A percentile compares a stretch with the other conserved stretches of the same genome.
phyloP scores from a whole-genome alignment of 345 rosid species.

The Arabidopsis arenosa region DNA sequence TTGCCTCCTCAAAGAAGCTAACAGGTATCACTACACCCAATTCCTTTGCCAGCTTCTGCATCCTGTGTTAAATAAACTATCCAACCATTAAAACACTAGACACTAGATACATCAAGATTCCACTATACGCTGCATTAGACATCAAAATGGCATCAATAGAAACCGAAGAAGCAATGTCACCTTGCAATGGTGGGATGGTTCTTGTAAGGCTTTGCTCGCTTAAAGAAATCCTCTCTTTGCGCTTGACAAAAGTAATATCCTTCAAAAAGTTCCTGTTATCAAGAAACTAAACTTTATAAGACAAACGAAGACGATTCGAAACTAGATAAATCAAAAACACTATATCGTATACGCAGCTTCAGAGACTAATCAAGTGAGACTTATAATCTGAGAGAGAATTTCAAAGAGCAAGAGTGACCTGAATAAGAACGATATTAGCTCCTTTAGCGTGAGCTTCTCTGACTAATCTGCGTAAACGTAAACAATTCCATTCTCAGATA shows the following conservation, averaged over 20 bases:
- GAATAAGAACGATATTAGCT: slow-evolving; percentile 89
- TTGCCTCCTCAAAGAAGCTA: slow-evolving; percentile 97
- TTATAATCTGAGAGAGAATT: no score
- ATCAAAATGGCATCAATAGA: neutral
- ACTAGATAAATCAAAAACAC: neutral
- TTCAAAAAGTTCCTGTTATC: slow-evolving; percentile 87
- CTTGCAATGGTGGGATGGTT: slow-evolving; percentile 79
- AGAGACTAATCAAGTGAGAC: no score
- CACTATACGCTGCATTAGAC: neutral
- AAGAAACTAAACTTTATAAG: neutral
- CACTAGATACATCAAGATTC: neutral
- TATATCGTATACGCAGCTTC: no score
- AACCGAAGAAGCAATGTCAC: slow-evolving; percentile 41
- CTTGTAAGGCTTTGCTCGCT: slow-evolving; percentile 82
- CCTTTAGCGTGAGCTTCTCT: slow-evolving; percentile 55
- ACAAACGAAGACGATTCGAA: neutral
- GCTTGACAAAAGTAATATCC: slow-evolving; percentile 99
- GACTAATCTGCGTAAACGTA: slow-evolving; percentile 54
- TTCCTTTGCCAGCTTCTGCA: slow-evolving; percentile 89
- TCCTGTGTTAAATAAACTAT: slow-evolving; percentile 48
- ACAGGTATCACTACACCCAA: slow-evolving; percentile 87
- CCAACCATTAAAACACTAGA: slow-evolving; percentile 7
- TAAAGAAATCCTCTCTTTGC: slow-evolving; percentile 83
- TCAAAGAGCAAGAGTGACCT: slow-evolving; percentile 51
- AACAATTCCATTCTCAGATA: slow-evolving; percentile 19